Evolutionary conservation across 2,329 filamentous ascomycete species (phyloP).

Genomic region (Colletotrichum karsti): DNA sequence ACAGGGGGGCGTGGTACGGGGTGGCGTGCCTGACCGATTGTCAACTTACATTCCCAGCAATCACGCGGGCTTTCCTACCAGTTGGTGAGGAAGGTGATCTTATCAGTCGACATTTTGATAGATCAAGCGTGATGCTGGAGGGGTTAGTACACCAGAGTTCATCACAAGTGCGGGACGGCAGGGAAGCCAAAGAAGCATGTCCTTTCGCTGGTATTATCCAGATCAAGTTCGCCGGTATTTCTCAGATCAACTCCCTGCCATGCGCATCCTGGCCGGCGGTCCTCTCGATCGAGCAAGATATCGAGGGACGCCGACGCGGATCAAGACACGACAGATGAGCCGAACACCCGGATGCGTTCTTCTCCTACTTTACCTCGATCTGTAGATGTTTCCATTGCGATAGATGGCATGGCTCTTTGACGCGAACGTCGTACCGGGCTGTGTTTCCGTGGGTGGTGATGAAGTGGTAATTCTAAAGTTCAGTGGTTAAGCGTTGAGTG

Average conservation of each 20-base stretch:
- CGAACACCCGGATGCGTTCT: slow-evolving; percentile 58
- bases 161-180: slow-evolving; percentile 35
- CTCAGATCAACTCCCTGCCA: slow-evolving; percentile 64
- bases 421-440: slow-evolving; percentile 23
- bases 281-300: slow-evolving; percentile 20
- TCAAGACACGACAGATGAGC: slow-evolving; percentile 27
- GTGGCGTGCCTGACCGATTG: slow-evolving; percentile 72
- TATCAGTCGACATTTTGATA: slow-evolving; percentile 78
- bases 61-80: slow-evolving; percentile 62
- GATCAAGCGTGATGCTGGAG: slow-evolving; percentile 52
- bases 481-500: too few relatives aligned
- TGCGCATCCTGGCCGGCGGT: neutral
- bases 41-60: slow-evolving; percentile 13
- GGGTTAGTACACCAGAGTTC: slow-evolving; percentile 53
- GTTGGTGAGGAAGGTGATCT: slow-evolving; percentile 87
- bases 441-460: neutral
- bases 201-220: slow-evolving; percentile 90
- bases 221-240: slow-evolving; percentile 88
- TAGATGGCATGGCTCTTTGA: slow-evolving; percentile 35
- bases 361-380: slow-evolving; percentile 56
- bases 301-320: slow-evolving; percentile 13
- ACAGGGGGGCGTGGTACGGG: slow-evolving; percentile 81
- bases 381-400: slow-evolving; percentile 43
- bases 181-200: slow-evolving; percentile 75
- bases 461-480: too few relatives aligned